Evolutionary conservation across 2,329 filamentous ascomycete genomes (phyloP).

Genomic region (Fusarium pininemorale): DNA sequence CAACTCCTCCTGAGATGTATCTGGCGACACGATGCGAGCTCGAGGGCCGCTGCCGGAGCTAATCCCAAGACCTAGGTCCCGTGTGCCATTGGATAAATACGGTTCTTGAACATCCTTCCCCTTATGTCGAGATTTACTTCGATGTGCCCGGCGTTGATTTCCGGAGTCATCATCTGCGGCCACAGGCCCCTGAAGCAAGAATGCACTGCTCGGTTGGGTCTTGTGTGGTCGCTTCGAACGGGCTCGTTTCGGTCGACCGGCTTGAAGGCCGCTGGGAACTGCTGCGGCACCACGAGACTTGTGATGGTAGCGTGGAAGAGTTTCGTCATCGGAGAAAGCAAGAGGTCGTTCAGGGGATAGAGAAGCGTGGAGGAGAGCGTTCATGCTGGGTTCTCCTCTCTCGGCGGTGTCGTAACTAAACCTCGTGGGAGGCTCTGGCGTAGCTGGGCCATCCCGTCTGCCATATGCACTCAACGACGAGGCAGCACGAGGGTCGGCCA

Average conservation of each 20-base stretch:
- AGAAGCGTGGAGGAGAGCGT: slow-evolving; percentile 36
- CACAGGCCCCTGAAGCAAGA: slow-evolving; percentile 59
- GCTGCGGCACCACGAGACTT: slow-evolving; percentile 29
- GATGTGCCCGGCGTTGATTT: slow-evolving; percentile 42
- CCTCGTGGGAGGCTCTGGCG: slow-evolving; percentile 38
- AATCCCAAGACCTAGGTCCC: slow-evolving; percentile 35
- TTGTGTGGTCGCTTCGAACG: slow-evolving; percentile 49
- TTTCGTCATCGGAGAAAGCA: slow-evolving; percentile 43
- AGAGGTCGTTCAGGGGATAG: slow-evolving; percentile 39
- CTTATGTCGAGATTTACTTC: slow-evolving; percentile 35
- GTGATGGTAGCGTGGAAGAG: slow-evolving; percentile 37
- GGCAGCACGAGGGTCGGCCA: slow-evolving; percentile 39
- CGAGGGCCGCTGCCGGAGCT: slow-evolving; percentile 22
- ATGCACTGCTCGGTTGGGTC: slow-evolving; percentile 58
- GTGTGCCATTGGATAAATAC: slow-evolving; percentile 17
- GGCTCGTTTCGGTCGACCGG: slow-evolving; percentile 38
- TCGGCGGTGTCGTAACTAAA: slow-evolving; percentile 41
- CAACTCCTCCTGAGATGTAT: slow-evolving; percentile 42
- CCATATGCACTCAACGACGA: slow-evolving; percentile 37
- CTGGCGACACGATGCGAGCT: slow-evolving; percentile 39
- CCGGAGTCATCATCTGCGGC: slow-evolving; percentile 46
- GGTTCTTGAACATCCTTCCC: slow-evolving; percentile 32
- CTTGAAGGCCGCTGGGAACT: slow-evolving; percentile 26
- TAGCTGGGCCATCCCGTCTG: slow-evolving; percentile 40
- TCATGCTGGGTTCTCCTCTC: slow-evolving; percentile 40